These are phyloP conservation scores for Colletotrichum destructivum DNA, from an alignment of 2,329 filamentous ascomycete genomes.

Conservation along the genomic window DNA sequence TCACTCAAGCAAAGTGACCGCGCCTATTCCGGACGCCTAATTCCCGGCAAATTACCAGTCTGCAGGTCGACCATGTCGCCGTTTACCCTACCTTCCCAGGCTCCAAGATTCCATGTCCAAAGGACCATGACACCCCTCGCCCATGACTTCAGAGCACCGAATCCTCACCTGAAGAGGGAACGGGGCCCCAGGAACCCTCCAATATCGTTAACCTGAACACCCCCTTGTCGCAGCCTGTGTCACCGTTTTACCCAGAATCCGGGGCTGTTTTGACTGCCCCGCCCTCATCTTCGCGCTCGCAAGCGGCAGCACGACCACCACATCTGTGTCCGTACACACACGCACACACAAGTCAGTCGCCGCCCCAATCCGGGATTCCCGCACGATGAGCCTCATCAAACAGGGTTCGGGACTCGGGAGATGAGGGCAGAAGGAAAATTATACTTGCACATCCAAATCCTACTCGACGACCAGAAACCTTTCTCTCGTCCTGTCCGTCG, in stretches of 20 bases:
- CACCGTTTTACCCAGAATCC: conserved; percentile 24
- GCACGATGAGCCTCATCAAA: conserved; percentile 34
- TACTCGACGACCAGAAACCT: neutral
- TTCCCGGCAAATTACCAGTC: conserved; percentile 34
- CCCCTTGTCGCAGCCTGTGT: conserved; percentile 15
- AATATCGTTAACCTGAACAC: conserved; percentile 34
- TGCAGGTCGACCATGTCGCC: conserved; percentile 25
- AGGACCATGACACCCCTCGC: neutral
- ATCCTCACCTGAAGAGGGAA: conserved; percentile 31
- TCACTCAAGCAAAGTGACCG: conserved; percentile 15
- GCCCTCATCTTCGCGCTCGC: conserved; percentile 11
- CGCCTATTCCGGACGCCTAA: conserved; percentile 33
- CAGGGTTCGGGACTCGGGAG: conserved; percentile 12
- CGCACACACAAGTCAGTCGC: conserved; percentile 14
- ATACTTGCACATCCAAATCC: conserved; percentile 29
- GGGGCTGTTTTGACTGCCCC: conserved; percentile 33
- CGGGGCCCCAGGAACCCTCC: conserved; percentile 27
- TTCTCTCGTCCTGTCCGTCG: neutral
- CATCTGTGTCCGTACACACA: neutral
- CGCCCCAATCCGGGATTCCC: conserved; percentile 16
- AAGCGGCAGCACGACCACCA: neutral
- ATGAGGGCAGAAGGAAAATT: conserved; percentile 12
- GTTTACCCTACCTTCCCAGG: neutral
- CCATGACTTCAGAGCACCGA: neutral
- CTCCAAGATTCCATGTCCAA: neutral